A percentile compares a stretch with the other conserved stretches of the same genome.
Conservation (phyloP, 1,284 basidiomycete species). For the Leccinum ponderosum region DNA sequence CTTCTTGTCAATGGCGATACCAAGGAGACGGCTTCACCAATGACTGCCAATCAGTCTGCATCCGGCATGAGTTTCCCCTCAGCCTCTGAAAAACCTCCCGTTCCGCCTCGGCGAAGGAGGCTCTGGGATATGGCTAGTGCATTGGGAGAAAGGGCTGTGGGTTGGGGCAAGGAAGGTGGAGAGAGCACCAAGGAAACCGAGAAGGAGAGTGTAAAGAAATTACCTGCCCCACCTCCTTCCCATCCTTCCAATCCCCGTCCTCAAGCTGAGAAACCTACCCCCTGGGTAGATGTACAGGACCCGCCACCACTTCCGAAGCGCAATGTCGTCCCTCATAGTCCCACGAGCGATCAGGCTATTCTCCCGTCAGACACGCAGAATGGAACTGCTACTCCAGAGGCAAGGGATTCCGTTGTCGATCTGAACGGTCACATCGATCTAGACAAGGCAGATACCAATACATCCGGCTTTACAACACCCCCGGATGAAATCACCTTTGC, state of each 20-base stretch:
- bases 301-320: constrained; percentile 33
- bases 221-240: constrained; percentile 41
- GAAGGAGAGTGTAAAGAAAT: constrained; percentile 17
- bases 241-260: constrained; percentile 37
- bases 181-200: constrained; percentile 25
- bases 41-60: constrained; percentile 8
- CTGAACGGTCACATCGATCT: constrained; percentile 4
- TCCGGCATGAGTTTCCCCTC: background rate
- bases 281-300: constrained; percentile 12
- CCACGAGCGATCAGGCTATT: constrained; percentile 1
- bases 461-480: constrained; percentile 8
- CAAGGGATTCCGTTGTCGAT: background rate
- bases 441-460: constrained; percentile 6
- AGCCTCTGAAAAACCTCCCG: constrained; percentile 41
- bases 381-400: background rate
- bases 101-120: constrained; percentile 53
- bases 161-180: constrained; percentile 36
- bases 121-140: constrained; percentile 61
- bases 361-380: background rate
- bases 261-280: constrained; percentile 18
- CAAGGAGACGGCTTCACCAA: background rate
- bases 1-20: constrained; percentile 15
- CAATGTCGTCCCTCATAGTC: constrained; percentile 2
- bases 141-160: constrained; percentile 52
- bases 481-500: constrained; percentile 18